Evolutionary conservation across 2,329 filamentous ascomycete species (phyloP).

Genomic region (Fragosphaeria purpurea): DNA sequence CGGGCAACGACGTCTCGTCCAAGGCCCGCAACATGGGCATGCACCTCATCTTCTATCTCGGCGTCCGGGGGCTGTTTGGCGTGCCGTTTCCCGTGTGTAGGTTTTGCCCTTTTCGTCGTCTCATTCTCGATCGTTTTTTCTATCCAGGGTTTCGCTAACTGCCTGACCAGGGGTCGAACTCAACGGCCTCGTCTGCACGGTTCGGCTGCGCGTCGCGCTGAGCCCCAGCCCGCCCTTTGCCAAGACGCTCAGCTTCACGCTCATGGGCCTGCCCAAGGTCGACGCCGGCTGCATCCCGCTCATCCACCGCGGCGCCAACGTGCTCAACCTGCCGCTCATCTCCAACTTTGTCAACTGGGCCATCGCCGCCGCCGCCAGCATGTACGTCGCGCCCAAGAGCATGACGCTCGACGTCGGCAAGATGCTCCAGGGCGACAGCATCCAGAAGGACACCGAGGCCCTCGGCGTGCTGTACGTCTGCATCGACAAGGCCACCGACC

Average conservation of each 20-base stretch:
- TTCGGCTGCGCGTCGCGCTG: constrained; percentile 72
- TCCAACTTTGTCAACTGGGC: constrained; percentile 97
- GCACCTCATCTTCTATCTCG: constrained; percentile 89
- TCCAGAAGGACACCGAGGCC: constrained; percentile 80
- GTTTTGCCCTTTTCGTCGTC: not conserved
- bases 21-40: constrained; percentile 96
- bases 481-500: constrained; percentile 75
- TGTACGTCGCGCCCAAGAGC: constrained; percentile 92
- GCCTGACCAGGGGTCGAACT: constrained; percentile 56
- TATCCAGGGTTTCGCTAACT: not conserved
- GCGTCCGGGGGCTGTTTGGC: constrained; percentile 79
- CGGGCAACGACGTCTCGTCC: constrained; percentile 57
- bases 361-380: constrained; percentile 72
- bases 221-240: constrained; percentile 86
- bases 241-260: constrained; percentile 82
- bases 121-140: not conserved
- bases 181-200: constrained; percentile 81
- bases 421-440: constrained; percentile 82
- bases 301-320: constrained; percentile 81
- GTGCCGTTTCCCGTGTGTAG: constrained; percentile 71
- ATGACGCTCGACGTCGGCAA: constrained; percentile 87
- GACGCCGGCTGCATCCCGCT: constrained; percentile 85
- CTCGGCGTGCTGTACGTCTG: constrained; percentile 86
- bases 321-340: constrained; percentile 84
- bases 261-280: constrained; percentile 90